phyloP scores from a whole-genome alignment of 2,329 filamentous ascomycete genomes.

The Elsinoe perseae region DNA sequence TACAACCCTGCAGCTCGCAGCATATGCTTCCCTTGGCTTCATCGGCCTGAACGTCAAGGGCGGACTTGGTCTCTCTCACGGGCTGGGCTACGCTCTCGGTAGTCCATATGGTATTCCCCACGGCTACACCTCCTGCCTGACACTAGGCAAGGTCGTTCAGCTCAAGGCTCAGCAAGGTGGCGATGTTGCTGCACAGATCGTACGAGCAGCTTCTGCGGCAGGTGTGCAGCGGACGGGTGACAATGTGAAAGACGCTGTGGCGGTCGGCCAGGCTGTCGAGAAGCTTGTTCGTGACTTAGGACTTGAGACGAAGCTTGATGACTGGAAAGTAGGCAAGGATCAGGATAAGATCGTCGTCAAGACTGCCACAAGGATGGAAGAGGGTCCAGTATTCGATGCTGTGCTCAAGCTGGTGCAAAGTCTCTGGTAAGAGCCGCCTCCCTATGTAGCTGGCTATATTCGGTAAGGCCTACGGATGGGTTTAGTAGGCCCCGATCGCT shows the following conservation, averaged over 20 bases:
- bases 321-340: conserved; percentile 38
- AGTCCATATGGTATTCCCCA: conserved; percentile 50
- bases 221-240: conserved; percentile 35
- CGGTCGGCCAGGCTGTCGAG: conserved; percentile 39
- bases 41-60: conserved; percentile 45
- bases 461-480: not conserved
- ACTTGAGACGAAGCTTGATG: conserved; percentile 39
- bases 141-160: conserved; percentile 47
- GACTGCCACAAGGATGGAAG: conserved; percentile 38
- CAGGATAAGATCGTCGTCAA: conserved; percentile 38
- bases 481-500: not conserved
- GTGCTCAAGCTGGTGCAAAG: conserved; percentile 38
- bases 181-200: conserved; percentile 40
- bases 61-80: conserved; percentile 41
- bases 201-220: conserved; percentile 39
- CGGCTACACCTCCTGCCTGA: conserved; percentile 49
- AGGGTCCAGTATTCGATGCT: conserved; percentile 36
- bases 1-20: conserved; percentile 46
- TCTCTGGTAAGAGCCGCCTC: conserved; percentile 30
- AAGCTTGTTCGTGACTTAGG: conserved; percentile 38
- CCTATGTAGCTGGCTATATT: not conserved
- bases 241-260: conserved; percentile 36
- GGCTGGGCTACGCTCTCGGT: conserved; percentile 44
- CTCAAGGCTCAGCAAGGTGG: conserved; percentile 41
- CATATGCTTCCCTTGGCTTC: conserved; percentile 45